Conservation (phyloP, 2,329 filamentous ascomycete species). For the Calonectria pteridis region DNA sequence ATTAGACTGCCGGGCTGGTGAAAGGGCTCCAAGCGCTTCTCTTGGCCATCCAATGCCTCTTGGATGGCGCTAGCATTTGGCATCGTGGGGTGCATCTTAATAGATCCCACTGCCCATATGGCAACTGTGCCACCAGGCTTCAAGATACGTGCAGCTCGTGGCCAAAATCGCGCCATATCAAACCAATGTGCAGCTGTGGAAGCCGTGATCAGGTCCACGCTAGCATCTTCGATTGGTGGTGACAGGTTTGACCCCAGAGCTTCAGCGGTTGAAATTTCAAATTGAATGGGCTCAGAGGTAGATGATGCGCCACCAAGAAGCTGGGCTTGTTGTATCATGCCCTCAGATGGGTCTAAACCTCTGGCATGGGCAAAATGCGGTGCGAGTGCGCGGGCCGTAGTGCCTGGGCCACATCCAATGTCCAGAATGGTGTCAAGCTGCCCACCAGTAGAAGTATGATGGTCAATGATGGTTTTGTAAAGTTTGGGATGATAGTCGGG, state of each 20-base stretch:
- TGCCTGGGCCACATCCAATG: slow-evolving; percentile 69
- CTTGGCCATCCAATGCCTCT: slow-evolving; percentile 52
- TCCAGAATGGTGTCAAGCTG: slow-evolving; percentile 60
- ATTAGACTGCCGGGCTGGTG: slow-evolving; percentile 57
- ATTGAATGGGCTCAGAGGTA: slow-evolving; percentile 51
- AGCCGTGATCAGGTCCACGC: slow-evolving; percentile 63
- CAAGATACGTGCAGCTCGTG: slow-evolving; percentile 58
- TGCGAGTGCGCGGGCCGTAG: slow-evolving; percentile 59
- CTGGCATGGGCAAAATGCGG: slow-evolving; percentile 58
- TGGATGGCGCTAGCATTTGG: slow-evolving; percentile 59
- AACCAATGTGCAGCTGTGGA: slow-evolving; percentile 70
- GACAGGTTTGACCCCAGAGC: slow-evolving; percentile 50
- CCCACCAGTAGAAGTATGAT: slow-evolving; percentile 61
- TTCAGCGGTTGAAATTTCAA: slow-evolving; percentile 56
- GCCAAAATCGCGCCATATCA: slow-evolving; percentile 65
- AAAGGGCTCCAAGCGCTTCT: slow-evolving; percentile 54
- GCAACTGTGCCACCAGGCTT: slow-evolving; percentile 66
- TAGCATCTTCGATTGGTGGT: slow-evolving; percentile 46
- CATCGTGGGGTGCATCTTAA: slow-evolving; percentile 45
- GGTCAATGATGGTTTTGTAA: slow-evolving; percentile 59
- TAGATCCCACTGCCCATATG: slow-evolving; percentile 57
- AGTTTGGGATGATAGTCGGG: slow-evolving; percentile 58
- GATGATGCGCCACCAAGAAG: slow-evolving; percentile 48
- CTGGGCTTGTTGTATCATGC: slow-evolving; percentile 65
- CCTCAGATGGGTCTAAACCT: slow-evolving; percentile 64